Evolutionary conservation across 1,139 yeast species (phyloP).

Genomic region (Suhomyces ambrosiae): DNA sequence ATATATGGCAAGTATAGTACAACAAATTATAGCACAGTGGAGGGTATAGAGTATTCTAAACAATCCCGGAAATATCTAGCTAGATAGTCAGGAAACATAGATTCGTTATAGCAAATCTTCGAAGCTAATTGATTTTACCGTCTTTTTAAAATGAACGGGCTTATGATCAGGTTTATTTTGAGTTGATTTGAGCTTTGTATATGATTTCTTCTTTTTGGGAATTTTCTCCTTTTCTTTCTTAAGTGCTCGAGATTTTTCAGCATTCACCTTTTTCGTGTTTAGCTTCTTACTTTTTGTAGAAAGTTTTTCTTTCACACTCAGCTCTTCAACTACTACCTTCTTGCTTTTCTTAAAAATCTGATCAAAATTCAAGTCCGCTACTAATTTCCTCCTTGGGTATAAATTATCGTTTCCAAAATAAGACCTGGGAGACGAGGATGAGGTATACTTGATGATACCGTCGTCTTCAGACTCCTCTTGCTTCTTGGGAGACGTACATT

Average conservation of each 20-base stretch:
- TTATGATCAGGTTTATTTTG: constrained; percentile 1
- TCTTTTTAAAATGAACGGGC: constrained; percentile 15
- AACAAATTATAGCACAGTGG: constrained; percentile 6
- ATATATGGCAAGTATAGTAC: too few relatives aligned
- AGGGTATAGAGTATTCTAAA: neutral
- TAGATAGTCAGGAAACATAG: too few relatives aligned
- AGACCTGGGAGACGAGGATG: constrained; percentile 27
- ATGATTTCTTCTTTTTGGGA: neutral
- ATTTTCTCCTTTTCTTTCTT: neutral
- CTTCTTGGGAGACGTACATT: neutral
- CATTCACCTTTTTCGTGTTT: neutral
- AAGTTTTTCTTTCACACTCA: constrained; percentile 1
- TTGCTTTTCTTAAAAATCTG: constrained; percentile 26
- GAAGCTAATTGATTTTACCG: constrained; percentile 22
- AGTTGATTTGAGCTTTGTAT: constrained; percentile 3
- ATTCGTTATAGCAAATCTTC: constrained; percentile 21
- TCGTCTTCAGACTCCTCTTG: constrained; percentile 11
- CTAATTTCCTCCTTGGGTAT: constrained; percentile 29
- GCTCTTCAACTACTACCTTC: constrained; percentile 11
- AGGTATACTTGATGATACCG: constrained; percentile 22
- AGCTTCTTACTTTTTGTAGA: constrained; percentile 1
- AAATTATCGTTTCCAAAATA: constrained; percentile 22
- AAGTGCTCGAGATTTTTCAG: neutral
- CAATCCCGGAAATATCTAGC: neutral
- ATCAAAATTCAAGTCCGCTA: constrained; percentile 29